A percentile compares a stretch with the other conserved stretches of the same genome.
These are phyloP conservation scores for Tolypocladium amazonense DNA, from an alignment of 2,329 filamentous ascomycete species.

Conservation along the genomic window DNA sequence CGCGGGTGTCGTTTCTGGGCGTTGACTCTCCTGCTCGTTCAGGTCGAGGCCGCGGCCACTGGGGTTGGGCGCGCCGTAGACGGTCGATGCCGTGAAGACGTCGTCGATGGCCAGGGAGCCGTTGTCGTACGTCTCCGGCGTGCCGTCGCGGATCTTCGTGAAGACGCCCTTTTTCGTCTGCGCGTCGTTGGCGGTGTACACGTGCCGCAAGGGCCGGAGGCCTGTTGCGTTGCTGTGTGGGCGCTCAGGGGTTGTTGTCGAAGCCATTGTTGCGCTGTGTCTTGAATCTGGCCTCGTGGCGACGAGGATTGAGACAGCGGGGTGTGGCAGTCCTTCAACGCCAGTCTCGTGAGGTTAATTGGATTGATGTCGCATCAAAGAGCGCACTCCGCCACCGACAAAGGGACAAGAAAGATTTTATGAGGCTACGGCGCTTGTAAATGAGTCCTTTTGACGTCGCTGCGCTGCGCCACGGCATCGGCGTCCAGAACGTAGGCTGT, in stretches of 20 bases:
- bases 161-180: conserved; percentile 5
- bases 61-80: conserved; percentile 18
- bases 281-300: neutral
- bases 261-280: neutral
- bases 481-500: neutral
- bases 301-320: neutral
- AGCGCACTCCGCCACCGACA: neutral
- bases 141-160: conserved; percentile 7
- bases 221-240: neutral
- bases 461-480: neutral
- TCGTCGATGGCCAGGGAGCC: conserved; percentile 25
- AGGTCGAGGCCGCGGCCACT: conserved; percentile 13
- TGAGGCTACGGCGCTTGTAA: neutral
- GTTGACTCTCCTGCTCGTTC: neutral
- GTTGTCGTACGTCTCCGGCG: conserved; percentile 16
- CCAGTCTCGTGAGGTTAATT: neutral
- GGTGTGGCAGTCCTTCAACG: neutral
- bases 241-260: neutral
- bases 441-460: neutral
- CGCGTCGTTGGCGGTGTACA: conserved; percentile 3
- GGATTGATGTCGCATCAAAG: neutral
- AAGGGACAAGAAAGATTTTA: neutral
- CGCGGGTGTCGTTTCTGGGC: conserved; percentile 16
- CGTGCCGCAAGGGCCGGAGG: conserved; percentile 2
- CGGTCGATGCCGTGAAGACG: conserved; percentile 27